Percentiles rank a stretch among this genome's conserved stretches.
These are phyloP conservation scores for Magnolia changhungtana DNA, from an alignment of 164 flowering plant species.

Conservation along the genomic window DNA sequence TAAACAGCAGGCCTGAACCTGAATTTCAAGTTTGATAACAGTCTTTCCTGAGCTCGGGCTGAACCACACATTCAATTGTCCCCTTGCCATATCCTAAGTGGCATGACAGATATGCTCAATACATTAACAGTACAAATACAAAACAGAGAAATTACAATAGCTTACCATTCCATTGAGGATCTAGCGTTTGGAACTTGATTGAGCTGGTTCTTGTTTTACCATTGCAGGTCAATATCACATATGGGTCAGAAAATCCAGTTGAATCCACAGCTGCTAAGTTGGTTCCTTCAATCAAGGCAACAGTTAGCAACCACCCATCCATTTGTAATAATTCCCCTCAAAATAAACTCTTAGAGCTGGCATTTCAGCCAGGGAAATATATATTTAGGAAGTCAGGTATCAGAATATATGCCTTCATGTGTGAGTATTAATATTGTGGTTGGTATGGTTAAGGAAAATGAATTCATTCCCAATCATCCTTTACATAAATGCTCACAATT, in stretches of 20 bases:
- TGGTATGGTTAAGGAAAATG: not conserved
- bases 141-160: not conserved
- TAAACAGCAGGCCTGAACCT: not conserved
- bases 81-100: not conserved
- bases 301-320: conserved; percentile 93
- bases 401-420: not conserved
- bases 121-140: not conserved
- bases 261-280: conserved; percentile 84
- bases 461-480: not conserved
- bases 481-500: not conserved
- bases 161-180: conserved; percentile 94
- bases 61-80: not conserved
- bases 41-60: not conserved
- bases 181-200: conserved; percentile 78
- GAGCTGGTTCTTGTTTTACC: conserved; percentile 91
- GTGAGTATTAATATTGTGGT: not conserved
- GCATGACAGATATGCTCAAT: not conserved
- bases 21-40: not conserved
- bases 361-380: too few species aligned
- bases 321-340: too few species aligned
- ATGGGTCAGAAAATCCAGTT: conserved; percentile 86
- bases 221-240: conserved; percentile 88
- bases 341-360: too few species aligned
- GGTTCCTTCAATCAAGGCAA: conserved; percentile 86
- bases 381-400: too few species aligned